These are phyloP conservation scores for Bauhinia variegata DNA, from an alignment of 306 rosid genomes.

Conservation along the genomic window DNA sequence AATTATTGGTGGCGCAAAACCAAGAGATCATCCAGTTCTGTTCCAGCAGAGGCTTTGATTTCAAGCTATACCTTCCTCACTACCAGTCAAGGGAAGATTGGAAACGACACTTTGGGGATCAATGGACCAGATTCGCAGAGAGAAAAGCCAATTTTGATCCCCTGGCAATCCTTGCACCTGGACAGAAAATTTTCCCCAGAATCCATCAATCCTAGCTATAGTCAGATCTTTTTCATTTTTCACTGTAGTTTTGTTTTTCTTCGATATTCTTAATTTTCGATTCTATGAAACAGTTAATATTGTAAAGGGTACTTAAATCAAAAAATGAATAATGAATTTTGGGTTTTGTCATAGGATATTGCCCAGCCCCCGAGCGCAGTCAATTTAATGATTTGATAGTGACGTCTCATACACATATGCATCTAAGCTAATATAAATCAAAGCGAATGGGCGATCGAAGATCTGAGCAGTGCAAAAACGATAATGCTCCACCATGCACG, in stretches of 20 bases:
- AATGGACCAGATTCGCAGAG: constrained; percentile 64
- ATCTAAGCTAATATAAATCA: no score
- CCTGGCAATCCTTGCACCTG: constrained; percentile 81
- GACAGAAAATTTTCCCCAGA: constrained; percentile 77
- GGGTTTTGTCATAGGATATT: no score
- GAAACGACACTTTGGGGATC: constrained; percentile 77
- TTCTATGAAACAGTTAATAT: constrained; percentile 19
- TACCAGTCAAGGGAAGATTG: constrained; percentile 67
- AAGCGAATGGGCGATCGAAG: no score
- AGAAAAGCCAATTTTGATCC: constrained; percentile 77
- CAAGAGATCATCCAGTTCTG: constrained; percentile 62
- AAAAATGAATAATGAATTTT: no score
- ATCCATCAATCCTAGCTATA: constrained; percentile 37
- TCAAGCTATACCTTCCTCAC: constrained; percentile 87
- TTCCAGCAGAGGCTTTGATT: constrained; percentile 54
- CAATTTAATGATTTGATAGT: constrained; percentile 19
- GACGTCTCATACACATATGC: no score
- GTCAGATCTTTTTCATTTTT: no score
- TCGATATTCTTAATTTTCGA: neutral
- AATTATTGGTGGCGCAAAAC: constrained; percentile 66
- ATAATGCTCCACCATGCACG: constrained; percentile 25
- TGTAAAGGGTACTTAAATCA: constrained; percentile 52
- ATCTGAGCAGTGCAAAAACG: constrained; percentile 6
- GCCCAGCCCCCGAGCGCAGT: no score
- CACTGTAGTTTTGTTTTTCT: neutral